These are phyloP conservation scores for Diaporthe velutina DNA, from an alignment of 2,329 filamentous ascomycete genomes.

Conservation along the genomic window DNA sequence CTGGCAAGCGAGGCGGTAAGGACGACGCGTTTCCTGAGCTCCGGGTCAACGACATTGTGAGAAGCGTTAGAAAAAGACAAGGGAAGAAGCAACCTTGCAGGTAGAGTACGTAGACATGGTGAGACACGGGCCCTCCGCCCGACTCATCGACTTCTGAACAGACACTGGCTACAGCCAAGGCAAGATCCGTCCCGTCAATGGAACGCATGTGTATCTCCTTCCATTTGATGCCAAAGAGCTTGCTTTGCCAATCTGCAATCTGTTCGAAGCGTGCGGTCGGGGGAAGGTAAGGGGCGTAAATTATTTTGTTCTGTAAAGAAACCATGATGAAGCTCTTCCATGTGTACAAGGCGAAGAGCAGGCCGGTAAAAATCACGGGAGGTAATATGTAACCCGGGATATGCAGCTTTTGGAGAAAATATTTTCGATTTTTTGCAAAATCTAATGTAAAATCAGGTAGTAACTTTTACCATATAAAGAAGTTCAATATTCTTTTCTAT, in stretches of 20 bases:
- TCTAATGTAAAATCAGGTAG: too few species aligned
- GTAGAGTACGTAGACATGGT: slow-evolving; percentile 66
- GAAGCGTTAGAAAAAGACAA: too few species aligned
- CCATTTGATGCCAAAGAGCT: slow-evolving; percentile 76
- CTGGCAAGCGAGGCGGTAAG: slow-evolving; percentile 67
- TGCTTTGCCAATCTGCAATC: slow-evolving; percentile 71
- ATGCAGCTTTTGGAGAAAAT: too few species aligned
- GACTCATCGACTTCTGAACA: slow-evolving; percentile 39
- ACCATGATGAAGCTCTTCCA: slow-evolving; percentile 82
- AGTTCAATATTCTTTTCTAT: too few species aligned
- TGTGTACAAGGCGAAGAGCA: slow-evolving; percentile 74
- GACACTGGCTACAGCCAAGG: slow-evolving; percentile 67
- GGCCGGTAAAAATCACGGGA: slow-evolving; percentile 74
- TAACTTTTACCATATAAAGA: too few species aligned
- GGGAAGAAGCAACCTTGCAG: slow-evolving; percentile 61
- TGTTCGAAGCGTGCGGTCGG: slow-evolving; percentile 77
- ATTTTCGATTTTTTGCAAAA: too few species aligned
- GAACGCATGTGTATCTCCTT: slow-evolving; percentile 71
- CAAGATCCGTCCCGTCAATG: slow-evolving; percentile 75
- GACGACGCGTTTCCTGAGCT: slow-evolving; percentile 70
- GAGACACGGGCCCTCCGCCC: background rate
- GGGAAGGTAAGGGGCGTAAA: slow-evolving; percentile 83
- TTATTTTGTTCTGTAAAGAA: slow-evolving; percentile 83
- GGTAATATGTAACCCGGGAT: slow-evolving; percentile 66
- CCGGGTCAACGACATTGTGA: background rate